Evolutionary conservation across 2,329 filamentous ascomycete genomes (phyloP).

Genomic region (Penicillium crustosum): DNA sequence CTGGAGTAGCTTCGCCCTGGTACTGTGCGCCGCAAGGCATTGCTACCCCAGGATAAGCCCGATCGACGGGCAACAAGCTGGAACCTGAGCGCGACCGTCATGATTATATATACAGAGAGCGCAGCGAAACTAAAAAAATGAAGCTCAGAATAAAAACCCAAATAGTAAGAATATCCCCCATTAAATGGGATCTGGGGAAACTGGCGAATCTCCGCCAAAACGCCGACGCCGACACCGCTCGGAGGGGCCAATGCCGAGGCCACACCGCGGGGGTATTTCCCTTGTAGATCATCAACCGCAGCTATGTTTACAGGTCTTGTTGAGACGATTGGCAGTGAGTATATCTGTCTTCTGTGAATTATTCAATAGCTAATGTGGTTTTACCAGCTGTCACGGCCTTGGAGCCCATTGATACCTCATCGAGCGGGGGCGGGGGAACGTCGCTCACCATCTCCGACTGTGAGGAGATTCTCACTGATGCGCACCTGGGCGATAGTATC

Average conservation of each 20-base stretch:
- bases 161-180: slow-evolving; percentile 7
- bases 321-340: slow-evolving; percentile 85
- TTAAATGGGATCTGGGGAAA: slow-evolving; percentile 20
- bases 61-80: slow-evolving; percentile 27
- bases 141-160: neutral
- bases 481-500: slow-evolving; percentile 88
- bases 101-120: slow-evolving; percentile 12
- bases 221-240: slow-evolving; percentile 30
- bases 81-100: slow-evolving; percentile 29
- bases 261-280: slow-evolving; percentile 16
- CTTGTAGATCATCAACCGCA: slow-evolving; percentile 20
- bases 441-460: slow-evolving; percentile 80
- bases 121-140: neutral
- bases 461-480: slow-evolving; percentile 77
- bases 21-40: slow-evolving; percentile 22
- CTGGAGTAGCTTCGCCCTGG: slow-evolving; percentile 44
- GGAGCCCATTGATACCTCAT: slow-evolving; percentile 72
- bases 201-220: slow-evolving; percentile 26
- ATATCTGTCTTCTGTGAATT: neutral
- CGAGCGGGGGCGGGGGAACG: slow-evolving; percentile 72
- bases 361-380: slow-evolving; percentile 27
- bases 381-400: slow-evolving; percentile 75
- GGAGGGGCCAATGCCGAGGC: slow-evolving; percentile 21
- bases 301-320: slow-evolving; percentile 95
- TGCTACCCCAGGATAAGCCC: slow-evolving; percentile 19